Percentiles rank a stretch among this genome's conserved stretches.
phyloP scores from a whole-genome alignment of 2,329 filamentous ascomycete species.

The Alternaria rosae region DNA sequence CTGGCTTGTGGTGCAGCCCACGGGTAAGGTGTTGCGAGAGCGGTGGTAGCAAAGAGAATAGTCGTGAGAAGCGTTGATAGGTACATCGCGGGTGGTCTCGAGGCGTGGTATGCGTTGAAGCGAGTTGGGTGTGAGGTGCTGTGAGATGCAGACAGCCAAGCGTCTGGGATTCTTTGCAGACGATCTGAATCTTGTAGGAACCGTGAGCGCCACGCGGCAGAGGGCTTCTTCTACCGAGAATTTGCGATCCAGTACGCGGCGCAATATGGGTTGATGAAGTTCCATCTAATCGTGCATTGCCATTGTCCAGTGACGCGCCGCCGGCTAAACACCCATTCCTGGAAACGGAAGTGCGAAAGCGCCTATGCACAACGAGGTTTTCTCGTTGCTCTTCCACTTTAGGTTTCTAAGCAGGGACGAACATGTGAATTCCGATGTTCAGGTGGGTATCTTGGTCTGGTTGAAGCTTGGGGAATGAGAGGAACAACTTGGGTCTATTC shows the following conservation, averaged over 20 bases:
- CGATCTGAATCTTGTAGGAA: background rate
- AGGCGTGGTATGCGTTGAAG: background rate
- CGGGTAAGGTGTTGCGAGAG: slow-evolving; percentile 27
- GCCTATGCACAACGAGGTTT: background rate
- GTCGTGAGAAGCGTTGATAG: slow-evolving; percentile 18
- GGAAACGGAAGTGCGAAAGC: background rate
- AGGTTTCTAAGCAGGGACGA: background rate
- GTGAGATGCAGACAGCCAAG: slow-evolving; percentile 3
- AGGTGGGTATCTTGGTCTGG: background rate
- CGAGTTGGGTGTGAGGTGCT: background rate
- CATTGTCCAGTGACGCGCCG: slow-evolving; percentile 3
- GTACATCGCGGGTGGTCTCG: slow-evolving; percentile 22
- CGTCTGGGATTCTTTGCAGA: background rate
- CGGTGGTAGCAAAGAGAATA: slow-evolving; percentile 22
- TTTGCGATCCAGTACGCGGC: slow-evolving; percentile 13
- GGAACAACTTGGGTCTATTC: no score
- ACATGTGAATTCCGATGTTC: background rate
- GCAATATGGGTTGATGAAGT: slow-evolving; percentile 21
- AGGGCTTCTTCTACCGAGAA: background rate
- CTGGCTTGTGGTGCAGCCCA: slow-evolving; percentile 23
- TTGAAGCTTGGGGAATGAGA: no score
- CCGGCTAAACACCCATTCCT: slow-evolving; percentile 17
- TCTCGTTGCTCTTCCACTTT: background rate
- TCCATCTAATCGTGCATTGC: slow-evolving; percentile 10
- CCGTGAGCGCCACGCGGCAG: slow-evolving; percentile 10